Percentiles rank a stretch among this genome's conserved stretches.
Evolutionary conservation across 73 alveolate species (phyloP).

Genomic region (Tetrahymena borealis): DNA sequence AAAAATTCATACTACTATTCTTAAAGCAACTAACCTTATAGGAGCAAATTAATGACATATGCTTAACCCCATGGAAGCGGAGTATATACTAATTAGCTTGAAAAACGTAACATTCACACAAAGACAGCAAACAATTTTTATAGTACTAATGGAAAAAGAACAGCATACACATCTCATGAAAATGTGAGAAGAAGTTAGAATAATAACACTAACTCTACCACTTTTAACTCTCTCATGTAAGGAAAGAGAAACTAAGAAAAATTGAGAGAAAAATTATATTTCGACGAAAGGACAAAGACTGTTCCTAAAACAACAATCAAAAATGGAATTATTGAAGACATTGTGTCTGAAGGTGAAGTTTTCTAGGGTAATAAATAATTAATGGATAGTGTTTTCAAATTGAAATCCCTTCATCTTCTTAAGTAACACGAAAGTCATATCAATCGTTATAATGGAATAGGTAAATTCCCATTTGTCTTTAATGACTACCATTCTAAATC

Average conservation of each 20-base stretch:
- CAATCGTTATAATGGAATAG: slow-evolving; percentile 18
- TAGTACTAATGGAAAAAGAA: background rate
- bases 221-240: background rate
- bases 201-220: background rate
- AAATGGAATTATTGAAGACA: slow-evolving; percentile 34
- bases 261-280: slow-evolving; percentile 27
- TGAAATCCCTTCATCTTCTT: slow-evolving; percentile 23
- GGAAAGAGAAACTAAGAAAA: slow-evolving; percentile 2
- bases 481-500: slow-evolving; percentile 43
- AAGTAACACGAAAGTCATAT: slow-evolving; percentile 25
- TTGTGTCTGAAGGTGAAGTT: slow-evolving; percentile 35
- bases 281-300: slow-evolving; percentile 36
- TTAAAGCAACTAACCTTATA: background rate
- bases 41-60: background rate
- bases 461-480: slow-evolving; percentile 26
- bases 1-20: background rate
- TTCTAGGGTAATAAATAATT: slow-evolving; percentile 1
- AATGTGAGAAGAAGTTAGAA: background rate
- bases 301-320: slow-evolving; percentile 37
- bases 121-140: background rate
- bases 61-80: background rate
- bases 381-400: slow-evolving; percentile 20
- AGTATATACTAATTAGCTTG: background rate
- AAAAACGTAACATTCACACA: background rate
- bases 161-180: background rate